Evolutionary conservation across 805 yeast genomes (phyloP).

Genomic region (Blastobotrys robertii): DNA sequence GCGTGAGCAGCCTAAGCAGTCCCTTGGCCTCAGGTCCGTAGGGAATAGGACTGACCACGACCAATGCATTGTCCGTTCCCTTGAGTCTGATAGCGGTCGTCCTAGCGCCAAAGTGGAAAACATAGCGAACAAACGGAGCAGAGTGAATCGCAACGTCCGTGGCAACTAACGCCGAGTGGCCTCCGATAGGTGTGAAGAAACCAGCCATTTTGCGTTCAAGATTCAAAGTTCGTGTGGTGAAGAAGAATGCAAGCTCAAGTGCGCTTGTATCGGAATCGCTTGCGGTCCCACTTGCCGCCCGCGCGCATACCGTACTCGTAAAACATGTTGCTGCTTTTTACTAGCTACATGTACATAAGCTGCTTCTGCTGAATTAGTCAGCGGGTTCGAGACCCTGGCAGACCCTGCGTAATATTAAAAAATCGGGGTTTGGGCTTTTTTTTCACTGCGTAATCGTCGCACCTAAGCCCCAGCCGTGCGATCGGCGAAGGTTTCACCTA

Average conservation of each 20-base stretch:
- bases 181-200: slow-evolving; percentile 16
- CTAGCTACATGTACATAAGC: no score
- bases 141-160: slow-evolving; percentile 15
- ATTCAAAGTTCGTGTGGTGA: not conserved
- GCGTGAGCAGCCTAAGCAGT: slow-evolving; percentile 6
- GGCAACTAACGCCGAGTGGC: slow-evolving; percentile 10
- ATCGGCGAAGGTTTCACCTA: not conserved
- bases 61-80: slow-evolving; percentile 9
- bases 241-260: not conserved
- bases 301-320: not conserved
- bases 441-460: no score
- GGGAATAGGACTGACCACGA: slow-evolving; percentile 16
- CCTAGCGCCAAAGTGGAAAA: slow-evolving; percentile 15
- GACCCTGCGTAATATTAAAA: no score
- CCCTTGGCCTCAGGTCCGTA: slow-evolving; percentile 16
- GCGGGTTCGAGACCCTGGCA: no score
- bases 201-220: slow-evolving; percentile 6
- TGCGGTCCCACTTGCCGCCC: not conserved
- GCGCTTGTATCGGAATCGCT: not conserved
- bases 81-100: slow-evolving; percentile 13
- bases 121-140: slow-evolving; percentile 13
- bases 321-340: not conserved
- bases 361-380: no score
- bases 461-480: not conserved
- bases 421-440: not conserved